A percentile compares a stretch with the other conserved stretches of the same genome.
These are phyloP conservation scores for Plenodomus biglobosus DNA, from an alignment of 2,329 filamentous ascomycete genomes.

Conservation along the genomic window DNA sequence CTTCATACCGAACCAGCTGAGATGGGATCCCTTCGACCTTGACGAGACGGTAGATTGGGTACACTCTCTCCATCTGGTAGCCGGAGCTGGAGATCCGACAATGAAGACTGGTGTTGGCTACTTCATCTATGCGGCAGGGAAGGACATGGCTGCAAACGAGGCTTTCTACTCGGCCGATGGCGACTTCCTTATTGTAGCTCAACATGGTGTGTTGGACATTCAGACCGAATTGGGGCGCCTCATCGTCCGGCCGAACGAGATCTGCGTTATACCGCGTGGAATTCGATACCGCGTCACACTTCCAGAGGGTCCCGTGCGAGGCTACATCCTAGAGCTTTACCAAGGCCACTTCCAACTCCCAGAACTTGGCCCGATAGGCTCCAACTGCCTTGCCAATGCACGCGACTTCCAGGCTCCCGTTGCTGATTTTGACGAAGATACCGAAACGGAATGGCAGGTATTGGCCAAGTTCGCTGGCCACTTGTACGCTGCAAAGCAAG, in stretches of 20 bases:
- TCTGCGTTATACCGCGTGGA: conserved; percentile 67
- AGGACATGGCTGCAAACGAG: conserved; percentile 70
- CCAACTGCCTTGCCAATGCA: conserved; percentile 65
- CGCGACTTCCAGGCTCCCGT: conserved; percentile 66
- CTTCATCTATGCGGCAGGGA: conserved; percentile 76
- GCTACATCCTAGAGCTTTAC: conserved; percentile 69
- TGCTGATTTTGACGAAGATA: conserved; percentile 59
- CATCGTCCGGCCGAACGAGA: conserved; percentile 67
- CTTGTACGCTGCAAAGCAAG: conserved; percentile 62
- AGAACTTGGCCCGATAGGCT: conserved; percentile 66
- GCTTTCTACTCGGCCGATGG: conserved; percentile 83
- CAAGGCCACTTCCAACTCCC: conserved; percentile 66
- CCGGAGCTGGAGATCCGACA: conserved; percentile 76
- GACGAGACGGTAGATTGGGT: conserved; percentile 70
- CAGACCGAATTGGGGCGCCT: conserved; percentile 68
- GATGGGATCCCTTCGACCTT: conserved; percentile 78
- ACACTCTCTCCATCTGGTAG: conserved; percentile 69
- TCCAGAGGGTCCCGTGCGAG: conserved; percentile 61
- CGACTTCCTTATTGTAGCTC: conserved; percentile 66
- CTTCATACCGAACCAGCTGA: conserved; percentile 77
- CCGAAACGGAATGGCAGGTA: conserved; percentile 59
- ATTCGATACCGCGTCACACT: conserved; percentile 64
- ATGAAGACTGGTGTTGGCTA: conserved; percentile 79
- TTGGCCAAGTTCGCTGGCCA: conserved; percentile 64
- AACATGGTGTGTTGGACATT: conserved; percentile 66